Conservation (phyloP, 2,329 filamentous ascomycete genomes). For the Hymenoscyphus scutula region DNA sequence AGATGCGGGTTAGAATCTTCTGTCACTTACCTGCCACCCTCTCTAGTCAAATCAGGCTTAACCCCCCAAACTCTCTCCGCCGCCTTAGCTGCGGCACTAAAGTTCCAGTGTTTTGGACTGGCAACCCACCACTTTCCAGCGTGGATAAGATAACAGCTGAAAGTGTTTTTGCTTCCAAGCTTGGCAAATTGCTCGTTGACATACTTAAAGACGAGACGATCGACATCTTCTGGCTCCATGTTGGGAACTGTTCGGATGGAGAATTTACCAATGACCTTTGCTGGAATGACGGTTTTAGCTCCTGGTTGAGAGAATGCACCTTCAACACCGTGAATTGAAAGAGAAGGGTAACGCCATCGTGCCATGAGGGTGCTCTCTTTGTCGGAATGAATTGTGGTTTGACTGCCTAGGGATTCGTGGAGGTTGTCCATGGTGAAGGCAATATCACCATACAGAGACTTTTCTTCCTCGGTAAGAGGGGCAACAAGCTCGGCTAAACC, state of each 20-base stretch:
- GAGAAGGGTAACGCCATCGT: conserved; percentile 90
- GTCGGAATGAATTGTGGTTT: conserved; percentile 80
- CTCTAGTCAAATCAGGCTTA: conserved; percentile 89
- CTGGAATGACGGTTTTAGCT: conserved; percentile 97
- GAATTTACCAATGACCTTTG: conserved; percentile 98
- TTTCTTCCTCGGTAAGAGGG: conserved; percentile 81
- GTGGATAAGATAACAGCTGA: conserved; percentile 81
- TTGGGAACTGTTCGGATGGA: conserved; percentile 95
- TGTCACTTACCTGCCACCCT: conserved; percentile 74
- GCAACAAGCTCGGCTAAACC: conserved; percentile 93
- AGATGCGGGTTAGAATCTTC: conserved; percentile 7
- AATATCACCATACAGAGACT: conserved; percentile 82
- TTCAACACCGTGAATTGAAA: conserved; percentile 92
- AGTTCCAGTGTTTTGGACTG: conserved; percentile 98
- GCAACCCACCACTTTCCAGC: conserved; percentile 99
- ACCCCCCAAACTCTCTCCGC: conserved; percentile 93
- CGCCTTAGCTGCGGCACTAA: conserved; percentile 90
- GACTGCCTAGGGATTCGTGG: conserved; percentile 84
- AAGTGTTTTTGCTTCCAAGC: conserved; percentile 86
- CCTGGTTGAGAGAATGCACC: conserved; percentile 91
- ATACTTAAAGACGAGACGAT: conserved; percentile 79
- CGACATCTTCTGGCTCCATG: conserved; percentile 92
- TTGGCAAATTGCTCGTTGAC: conserved; percentile 82
- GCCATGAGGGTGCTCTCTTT: conserved; percentile 95
- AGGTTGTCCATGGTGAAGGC: conserved; percentile 96